Percentiles rank a stretch among this genome's conserved stretches.
These are phyloP conservation scores for Nicotiana tabacum DNA, from an alignment of 257 asterid genomes.

Conservation along the genomic window DNA sequence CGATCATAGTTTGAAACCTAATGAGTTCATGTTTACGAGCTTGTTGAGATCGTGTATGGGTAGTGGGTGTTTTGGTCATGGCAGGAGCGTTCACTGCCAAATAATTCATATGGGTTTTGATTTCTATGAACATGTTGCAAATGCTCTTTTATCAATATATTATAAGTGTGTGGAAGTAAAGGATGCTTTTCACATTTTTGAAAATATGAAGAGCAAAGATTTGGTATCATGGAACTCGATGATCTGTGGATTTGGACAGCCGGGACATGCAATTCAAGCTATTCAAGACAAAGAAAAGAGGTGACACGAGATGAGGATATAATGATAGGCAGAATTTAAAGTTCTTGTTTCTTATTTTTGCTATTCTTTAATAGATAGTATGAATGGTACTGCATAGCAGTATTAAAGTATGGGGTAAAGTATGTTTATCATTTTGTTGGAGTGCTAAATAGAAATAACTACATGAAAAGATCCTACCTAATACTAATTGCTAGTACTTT, in stretches of 20 bases:
- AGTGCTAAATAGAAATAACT: no score
- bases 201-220: no score
- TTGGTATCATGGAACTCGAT: no score
- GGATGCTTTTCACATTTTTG: conserved; percentile 14
- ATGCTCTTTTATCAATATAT: conserved; percentile 35
- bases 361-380: no score
- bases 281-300: neutral
- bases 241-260: conserved; percentile 30
- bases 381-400: no score
- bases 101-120: conserved; percentile 20
- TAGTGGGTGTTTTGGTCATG: conserved; percentile 29
- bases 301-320: no score
- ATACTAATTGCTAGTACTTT: no score
- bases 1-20: conserved; percentile 8
- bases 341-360: no score
- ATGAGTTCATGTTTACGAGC: conserved; percentile 24
- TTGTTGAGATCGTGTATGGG: conserved; percentile 26
- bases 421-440: no score
- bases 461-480: no score
- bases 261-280: conserved; percentile 27
- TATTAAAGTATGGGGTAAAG: no score
- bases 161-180: conserved; percentile 29
- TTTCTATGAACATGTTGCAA: conserved; percentile 12
- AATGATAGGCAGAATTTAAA: no score
- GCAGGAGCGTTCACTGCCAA: conserved; percentile 31